These are phyloP conservation scores for Diddensiella caesifluorescens DNA, from an alignment of 805 yeast genomes.

Conservation along the genomic window DNA sequence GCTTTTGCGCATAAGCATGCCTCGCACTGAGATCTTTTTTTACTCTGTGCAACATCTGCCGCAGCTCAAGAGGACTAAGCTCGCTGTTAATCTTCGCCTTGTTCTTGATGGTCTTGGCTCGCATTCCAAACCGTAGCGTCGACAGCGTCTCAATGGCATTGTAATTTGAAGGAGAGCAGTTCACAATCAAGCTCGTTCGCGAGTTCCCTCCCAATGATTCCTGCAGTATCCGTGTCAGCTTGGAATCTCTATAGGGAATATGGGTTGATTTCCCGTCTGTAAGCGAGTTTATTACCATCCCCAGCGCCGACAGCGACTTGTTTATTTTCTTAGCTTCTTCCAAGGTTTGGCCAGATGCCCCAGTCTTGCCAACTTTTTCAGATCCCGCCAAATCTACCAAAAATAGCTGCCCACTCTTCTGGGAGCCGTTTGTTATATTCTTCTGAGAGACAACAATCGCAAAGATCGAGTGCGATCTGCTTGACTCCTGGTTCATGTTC, in stretches of 20 bases:
- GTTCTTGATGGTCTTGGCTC: slow-evolving; percentile 66
- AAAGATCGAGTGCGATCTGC: slow-evolving; percentile 77
- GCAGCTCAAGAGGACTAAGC: slow-evolving; percentile 45
- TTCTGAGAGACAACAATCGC: slow-evolving; percentile 64
- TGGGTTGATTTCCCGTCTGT: slow-evolving; percentile 64
- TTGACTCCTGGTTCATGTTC: slow-evolving; percentile 64
- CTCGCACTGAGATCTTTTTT: slow-evolving; percentile 31
- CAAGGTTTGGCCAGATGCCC: slow-evolving; percentile 65
- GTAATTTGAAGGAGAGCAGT: slow-evolving; percentile 58
- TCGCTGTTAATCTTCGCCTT: slow-evolving; percentile 60
- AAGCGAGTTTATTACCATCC: slow-evolving; percentile 73
- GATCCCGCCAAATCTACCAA: slow-evolving; percentile 86
- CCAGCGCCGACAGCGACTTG: slow-evolving; percentile 68
- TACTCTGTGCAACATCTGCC: slow-evolving; percentile 33
- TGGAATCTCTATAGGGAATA: slow-evolving; percentile 73
- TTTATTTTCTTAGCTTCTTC: slow-evolving; percentile 86
- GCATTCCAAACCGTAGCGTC: slow-evolving; percentile 65
- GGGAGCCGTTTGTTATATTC: slow-evolving; percentile 47
- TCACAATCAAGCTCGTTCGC: slow-evolving; percentile 64
- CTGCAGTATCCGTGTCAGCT: slow-evolving; percentile 69
- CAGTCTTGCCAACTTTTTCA: slow-evolving; percentile 72
- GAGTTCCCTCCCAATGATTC: slow-evolving; percentile 82
- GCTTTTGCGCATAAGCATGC: slow-evolving; percentile 33
- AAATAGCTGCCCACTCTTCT: slow-evolving; percentile 59
- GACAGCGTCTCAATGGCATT: slow-evolving; percentile 64